Evolutionary conservation across 148 eudicot species (phyloP).

Genomic region (Salicornia ramosissima): DNA sequence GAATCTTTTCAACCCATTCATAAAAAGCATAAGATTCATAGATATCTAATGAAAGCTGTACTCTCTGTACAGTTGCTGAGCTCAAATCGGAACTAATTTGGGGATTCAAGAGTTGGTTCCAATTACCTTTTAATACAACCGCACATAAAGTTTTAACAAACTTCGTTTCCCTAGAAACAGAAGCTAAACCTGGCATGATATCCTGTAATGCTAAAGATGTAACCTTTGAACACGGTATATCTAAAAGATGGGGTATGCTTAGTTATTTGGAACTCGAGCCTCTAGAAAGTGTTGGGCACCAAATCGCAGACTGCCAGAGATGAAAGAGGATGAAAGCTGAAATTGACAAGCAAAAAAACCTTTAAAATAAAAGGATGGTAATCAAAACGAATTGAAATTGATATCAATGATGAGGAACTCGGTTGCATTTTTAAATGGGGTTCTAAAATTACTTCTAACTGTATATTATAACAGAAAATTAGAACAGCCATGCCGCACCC

Average conservation of each 20-base stretch:
- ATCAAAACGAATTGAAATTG: background rate
- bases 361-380: background rate
- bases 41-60: constrained; percentile 28
- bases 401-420: too few species aligned
- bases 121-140: constrained; percentile 55
- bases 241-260: background rate
- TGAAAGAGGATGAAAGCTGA: background rate
- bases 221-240: background rate
- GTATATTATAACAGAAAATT: too few species aligned
- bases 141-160: constrained; percentile 42
- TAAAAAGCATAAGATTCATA: constrained; percentile 47
- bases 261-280: background rate
- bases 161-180: constrained; percentile 32
- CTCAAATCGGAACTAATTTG: constrained; percentile 49
- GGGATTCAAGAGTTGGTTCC: constrained; percentile 55
- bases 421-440: background rate
- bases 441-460: background rate
- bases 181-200: constrained; percentile 34
- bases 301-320: background rate
- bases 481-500: too few species aligned
- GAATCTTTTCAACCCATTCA: constrained; percentile 60
- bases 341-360: background rate
- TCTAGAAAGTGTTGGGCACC: background rate
- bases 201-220: too few species aligned
- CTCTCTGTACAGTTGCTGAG: constrained; percentile 48